phyloP scores from a whole-genome alignment of 176 grass and related monocot genomes.

The Oryza glaberrima region DNA sequence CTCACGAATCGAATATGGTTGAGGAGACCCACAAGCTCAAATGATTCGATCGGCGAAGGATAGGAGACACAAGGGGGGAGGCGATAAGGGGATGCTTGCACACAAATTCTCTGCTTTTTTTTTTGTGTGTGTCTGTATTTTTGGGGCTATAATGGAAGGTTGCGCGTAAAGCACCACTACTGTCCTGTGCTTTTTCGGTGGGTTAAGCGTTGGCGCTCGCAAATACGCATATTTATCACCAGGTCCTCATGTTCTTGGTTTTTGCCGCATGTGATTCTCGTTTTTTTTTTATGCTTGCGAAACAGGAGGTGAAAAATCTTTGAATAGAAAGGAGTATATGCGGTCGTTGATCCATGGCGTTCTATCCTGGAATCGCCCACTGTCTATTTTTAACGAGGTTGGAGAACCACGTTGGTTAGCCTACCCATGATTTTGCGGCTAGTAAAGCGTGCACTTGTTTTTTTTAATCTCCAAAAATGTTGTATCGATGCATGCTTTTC shows the following conservation, averaged over 20 bases:
- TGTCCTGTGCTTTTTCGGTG: conserved; percentile 26
- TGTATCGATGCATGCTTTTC: not conserved
- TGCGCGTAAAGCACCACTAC: conserved; percentile 53
- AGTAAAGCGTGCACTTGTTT: not conserved
- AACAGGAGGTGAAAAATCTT: not conserved
- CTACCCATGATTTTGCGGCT: not conserved
- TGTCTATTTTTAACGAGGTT: not conserved
- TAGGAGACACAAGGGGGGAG: not conserved
- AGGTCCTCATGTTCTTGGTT: not conserved
- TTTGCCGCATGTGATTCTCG: not conserved
- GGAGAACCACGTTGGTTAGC: not conserved
- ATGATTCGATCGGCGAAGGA: conserved; percentile 48
- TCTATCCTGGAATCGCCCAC: not conserved
- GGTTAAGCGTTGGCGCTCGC: conserved; percentile 21
- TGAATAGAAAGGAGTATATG: not conserved
- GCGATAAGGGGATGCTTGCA: conserved; percentile 34
- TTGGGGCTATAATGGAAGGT: conserved; percentile 56
- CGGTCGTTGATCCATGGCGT: not conserved
- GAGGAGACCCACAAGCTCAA: conserved; percentile 13
- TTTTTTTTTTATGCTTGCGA: not conserved
- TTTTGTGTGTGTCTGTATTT: conserved; percentile 41
- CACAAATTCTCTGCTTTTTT: conserved; percentile 30
- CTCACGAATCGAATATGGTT: conserved; percentile 5
- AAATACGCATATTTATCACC: conserved; percentile 11
- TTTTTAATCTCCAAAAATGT: not conserved